These are phyloP conservation scores for Cruciata laevipes DNA, from an alignment of 257 asterid genomes.

Conservation along the genomic window DNA sequence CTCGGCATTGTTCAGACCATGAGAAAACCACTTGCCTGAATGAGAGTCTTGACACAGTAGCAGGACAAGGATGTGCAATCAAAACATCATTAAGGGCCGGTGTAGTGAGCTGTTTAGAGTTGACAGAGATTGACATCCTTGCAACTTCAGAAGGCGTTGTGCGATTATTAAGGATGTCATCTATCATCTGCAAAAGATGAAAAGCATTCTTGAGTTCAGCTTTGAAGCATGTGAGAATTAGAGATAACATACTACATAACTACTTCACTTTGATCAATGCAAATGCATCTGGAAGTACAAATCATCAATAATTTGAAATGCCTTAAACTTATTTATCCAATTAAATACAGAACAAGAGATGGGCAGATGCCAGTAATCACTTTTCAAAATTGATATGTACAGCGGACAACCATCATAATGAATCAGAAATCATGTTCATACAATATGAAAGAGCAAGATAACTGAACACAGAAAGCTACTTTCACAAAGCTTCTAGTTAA, in stretches of 20 bases:
- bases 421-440: not conserved
- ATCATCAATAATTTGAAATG: not conserved
- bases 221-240: not conserved
- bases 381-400: not conserved
- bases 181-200: constrained; percentile 38
- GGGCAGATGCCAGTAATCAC: not conserved
- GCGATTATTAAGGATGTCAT: constrained; percentile 52
- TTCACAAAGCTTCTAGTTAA: not conserved
- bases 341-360: not conserved
- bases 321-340: not conserved
- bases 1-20: not conserved
- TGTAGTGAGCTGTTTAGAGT: constrained; percentile 50
- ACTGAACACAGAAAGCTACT: not conserved
- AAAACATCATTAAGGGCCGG: constrained; percentile 67
- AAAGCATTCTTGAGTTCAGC: not conserved
- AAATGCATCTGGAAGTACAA: not conserved
- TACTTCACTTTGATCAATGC: not conserved
- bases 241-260: not conserved
- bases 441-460: not conserved
- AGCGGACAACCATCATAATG: not conserved
- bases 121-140: constrained; percentile 61
- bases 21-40: constrained; percentile 40
- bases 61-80: constrained; percentile 67
- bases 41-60: constrained; percentile 60
- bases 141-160: constrained; percentile 58